These are phyloP conservation scores for Ichthyophthirius multifiliis DNA, from an alignment of 169 alveolate genomes.

Conservation along the genomic window DNA sequence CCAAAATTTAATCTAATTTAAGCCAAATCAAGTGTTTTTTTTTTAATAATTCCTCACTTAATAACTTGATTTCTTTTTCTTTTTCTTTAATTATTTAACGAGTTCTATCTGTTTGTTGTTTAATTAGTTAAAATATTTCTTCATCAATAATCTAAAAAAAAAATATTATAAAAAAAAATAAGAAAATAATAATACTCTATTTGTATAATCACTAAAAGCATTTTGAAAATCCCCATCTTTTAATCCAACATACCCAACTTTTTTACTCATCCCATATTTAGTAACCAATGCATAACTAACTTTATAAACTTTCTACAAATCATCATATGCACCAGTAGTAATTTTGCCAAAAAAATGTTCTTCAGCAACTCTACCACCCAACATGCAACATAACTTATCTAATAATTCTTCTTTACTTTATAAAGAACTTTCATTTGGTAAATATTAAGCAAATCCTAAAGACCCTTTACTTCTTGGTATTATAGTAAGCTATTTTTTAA, in stretches of 20 bases:
- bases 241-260: slow-evolving; percentile 1
- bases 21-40: slow-evolving; percentile 10
- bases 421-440: slow-evolving; percentile 92
- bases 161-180: not conserved
- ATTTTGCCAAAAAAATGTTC: slow-evolving; percentile 89
- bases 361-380: slow-evolving; percentile 98
- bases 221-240: not conserved
- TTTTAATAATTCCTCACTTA: not conserved
- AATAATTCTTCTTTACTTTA: slow-evolving; percentile 91
- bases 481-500: slow-evolving; percentile 61
- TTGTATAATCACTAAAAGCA: slow-evolving; percentile 14
- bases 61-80: not conserved
- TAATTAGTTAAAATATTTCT: not conserved
- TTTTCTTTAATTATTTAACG: not conserved
- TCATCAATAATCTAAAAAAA: slow-evolving; percentile 29
- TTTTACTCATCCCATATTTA: slow-evolving; percentile 90
- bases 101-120: slow-evolving; percentile 5
- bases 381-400: slow-evolving; percentile 93
- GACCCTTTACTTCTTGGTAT: slow-evolving; percentile 96
- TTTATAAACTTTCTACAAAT: slow-evolving; percentile 54
- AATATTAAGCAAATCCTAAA: slow-evolving; percentile 94
- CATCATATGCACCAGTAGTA: slow-evolving; percentile 72
- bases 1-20: not conserved
- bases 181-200: slow-evolving; percentile 3
- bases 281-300: slow-evolving; percentile 88